phyloP scores from a whole-genome alignment of 2,329 filamentous ascomycete species.

The Alternaria triticimaculans region DNA sequence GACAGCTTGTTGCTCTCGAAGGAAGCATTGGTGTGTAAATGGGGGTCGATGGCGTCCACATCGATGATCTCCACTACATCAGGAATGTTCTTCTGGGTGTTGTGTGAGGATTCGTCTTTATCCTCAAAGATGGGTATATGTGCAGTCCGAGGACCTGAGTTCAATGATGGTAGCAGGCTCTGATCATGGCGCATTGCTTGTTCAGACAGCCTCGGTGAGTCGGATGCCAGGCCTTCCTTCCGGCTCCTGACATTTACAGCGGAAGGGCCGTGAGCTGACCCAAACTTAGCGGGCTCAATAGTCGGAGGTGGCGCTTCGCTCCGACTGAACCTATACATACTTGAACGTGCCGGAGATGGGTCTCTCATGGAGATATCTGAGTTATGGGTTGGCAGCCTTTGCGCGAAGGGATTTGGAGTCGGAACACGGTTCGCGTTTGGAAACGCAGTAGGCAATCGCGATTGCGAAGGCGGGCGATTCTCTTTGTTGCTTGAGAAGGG shows the following conservation, averaged over 20 bases:
- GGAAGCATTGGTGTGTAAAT: not conserved
- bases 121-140: not conserved
- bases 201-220: slow-evolving; percentile 7
- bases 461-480: slow-evolving; percentile 16
- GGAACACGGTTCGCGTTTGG: slow-evolving; percentile 17
- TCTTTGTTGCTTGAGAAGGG: slow-evolving; percentile 28
- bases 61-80: slow-evolving; percentile 30
- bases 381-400: slow-evolving; percentile 11
- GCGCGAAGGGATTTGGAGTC: slow-evolving; percentile 31
- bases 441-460: slow-evolving; percentile 17
- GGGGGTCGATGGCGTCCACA: slow-evolving; percentile 27
- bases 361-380: slow-evolving; percentile 35
- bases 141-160: not conserved
- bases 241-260: slow-evolving; percentile 27
- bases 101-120: slow-evolving; percentile 2
- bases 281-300: slow-evolving; percentile 14
- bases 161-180: slow-evolving; percentile 5
- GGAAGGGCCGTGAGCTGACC: slow-evolving; percentile 24
- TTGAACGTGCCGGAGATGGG: slow-evolving; percentile 25
- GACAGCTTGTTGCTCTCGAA: slow-evolving; percentile 15
- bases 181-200: slow-evolving; percentile 24
- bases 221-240: slow-evolving; percentile 32
- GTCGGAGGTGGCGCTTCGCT: slow-evolving; percentile 3
- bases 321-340: slow-evolving; percentile 14
- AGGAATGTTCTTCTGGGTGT: not conserved